Conservation (phyloP, 1,284 basidiomycete genomes). For the Lentinula novae-zelandiae region DNA sequence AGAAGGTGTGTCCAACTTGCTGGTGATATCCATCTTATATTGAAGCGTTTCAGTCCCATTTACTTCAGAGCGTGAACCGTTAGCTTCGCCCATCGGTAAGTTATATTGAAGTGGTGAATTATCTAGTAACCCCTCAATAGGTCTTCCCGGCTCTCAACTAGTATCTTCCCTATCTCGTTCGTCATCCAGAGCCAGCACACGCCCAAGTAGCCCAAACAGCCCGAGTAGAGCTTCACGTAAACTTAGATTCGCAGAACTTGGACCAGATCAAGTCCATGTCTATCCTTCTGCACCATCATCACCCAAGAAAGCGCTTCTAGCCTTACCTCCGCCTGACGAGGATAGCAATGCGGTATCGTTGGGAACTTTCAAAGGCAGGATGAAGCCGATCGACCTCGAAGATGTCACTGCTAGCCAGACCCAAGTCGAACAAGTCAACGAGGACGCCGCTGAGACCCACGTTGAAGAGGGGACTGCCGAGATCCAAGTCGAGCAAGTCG, state of each 20-base stretch:
- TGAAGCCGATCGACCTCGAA: background rate
- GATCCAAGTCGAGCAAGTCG: background rate
- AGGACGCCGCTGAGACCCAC: conserved; percentile 67
- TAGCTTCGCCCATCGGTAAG: background rate
- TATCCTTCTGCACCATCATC: conserved; percentile 78
- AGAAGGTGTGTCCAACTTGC: background rate
- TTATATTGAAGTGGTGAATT: background rate
- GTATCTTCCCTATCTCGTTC: conserved; percentile 8
- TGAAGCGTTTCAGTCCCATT: conserved; percentile 1
- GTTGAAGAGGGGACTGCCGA: conserved; percentile 76
- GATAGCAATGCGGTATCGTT: conserved; percentile 21
- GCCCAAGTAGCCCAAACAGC: conserved; percentile 28
- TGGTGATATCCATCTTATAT: background rate
- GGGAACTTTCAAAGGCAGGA: background rate
- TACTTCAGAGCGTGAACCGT: conserved; percentile 9
- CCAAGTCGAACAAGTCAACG: conserved; percentile 41
- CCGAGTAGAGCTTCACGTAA: conserved; percentile 39
- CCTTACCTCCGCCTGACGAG: conserved; percentile 52
- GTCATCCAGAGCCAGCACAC: conserved; percentile 24
- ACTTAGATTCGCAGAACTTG: conserved; percentile 44
- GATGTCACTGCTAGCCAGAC: background rate
- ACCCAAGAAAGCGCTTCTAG: conserved; percentile 46
- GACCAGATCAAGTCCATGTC: conserved; percentile 56
- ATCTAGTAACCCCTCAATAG: background rate
- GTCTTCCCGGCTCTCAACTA: background rate